phyloP scores from a whole-genome alignment of 805 yeast species.

The Groenewaldozyma salmanticensis region DNA sequence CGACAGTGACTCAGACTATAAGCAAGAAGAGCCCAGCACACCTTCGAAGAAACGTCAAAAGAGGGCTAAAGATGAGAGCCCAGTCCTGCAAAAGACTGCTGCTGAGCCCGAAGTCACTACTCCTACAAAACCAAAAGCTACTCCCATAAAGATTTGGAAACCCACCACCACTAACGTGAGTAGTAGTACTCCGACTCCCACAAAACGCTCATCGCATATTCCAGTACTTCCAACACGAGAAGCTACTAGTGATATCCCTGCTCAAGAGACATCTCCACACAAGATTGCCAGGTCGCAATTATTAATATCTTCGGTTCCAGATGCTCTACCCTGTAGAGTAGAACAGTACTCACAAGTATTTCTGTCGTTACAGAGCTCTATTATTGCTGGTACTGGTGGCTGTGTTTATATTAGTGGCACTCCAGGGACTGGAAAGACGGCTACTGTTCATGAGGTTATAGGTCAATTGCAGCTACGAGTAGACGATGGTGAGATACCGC shows the following conservation, averaged over 20 bases:
- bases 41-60: background rate
- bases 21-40: background rate
- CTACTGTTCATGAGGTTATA: slow-evolving; percentile 81
- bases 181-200: no score
- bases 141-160: background rate
- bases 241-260: background rate
- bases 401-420: slow-evolving; percentile 91
- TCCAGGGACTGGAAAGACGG: slow-evolving; percentile 97
- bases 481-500: slow-evolving; percentile 31
- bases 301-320: slow-evolving; percentile 32
- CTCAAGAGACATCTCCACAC: slow-evolving; percentile 15
- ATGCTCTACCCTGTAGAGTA: slow-evolving; percentile 75
- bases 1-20: background rate
- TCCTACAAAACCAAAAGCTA: background rate
- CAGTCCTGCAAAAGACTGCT: background rate
- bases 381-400: slow-evolving; percentile 62
- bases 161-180: background rate
- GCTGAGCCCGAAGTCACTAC: background rate
- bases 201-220: background rate
- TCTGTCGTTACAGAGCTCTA: slow-evolving; percentile 58
- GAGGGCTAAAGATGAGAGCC: background rate
- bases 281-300: slow-evolving; percentile 23
- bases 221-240: background rate
- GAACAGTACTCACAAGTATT: slow-evolving; percentile 67
- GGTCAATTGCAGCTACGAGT: slow-evolving; percentile 44